Evolutionary conservation across 805 yeast genomes (phyloP), one percentile per base, ranked within the genome.

Genomic region (Citeromyces matritensis): DNA sequence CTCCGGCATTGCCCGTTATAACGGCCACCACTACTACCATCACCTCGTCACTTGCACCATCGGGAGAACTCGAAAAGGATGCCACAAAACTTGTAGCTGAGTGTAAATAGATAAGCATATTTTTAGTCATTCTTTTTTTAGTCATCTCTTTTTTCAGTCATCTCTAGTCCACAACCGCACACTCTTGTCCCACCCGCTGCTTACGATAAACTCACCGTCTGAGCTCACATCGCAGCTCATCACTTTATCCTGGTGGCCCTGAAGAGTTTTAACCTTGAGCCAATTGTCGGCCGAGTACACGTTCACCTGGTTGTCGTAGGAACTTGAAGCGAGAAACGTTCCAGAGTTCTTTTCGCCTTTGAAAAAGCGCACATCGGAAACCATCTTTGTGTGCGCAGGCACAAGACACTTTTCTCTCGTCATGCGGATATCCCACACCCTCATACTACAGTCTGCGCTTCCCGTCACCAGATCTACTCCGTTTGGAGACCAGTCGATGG

Each of bases 101-200:
- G n/a, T n/a, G n/a, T n/a, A n/a, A n/a, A n/a, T n/a, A n/a, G n/a
- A n/a, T n/a, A n/a, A n/a, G n/a, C n/a, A n/a, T n/a, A n/a, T n/a
- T n/a, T n/a, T n/a, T 17, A 7, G 21, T 17, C 7, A 5, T 17
- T 17, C 21, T 5, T 17, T 7, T 7, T 17, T 17, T 17, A 5
- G 21, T 17, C 21, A 17, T 17, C 7, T 17, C n/a, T n/a, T n/a
- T 17, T 17, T 17, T 17, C 21, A 5, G 6, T 17, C 21, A 17
- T 17, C 21, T 7, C 21, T 17, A 5, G 7, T 7, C 21, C 21
- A 53, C 34, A 80, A 33, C 45, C 79, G 80, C 3, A 84, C 62
- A 5, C 81, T 62, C 33, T 91, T 63, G 47, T 85, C 95, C 94
- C 94, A 85, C 13, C 94, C 86, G 30, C 82, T 65, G 29, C 78